Evolutionary conservation across 306 rosid genomes (phyloP), one percentile per base, ranked within the genome.

Genomic region (Bauhinia variegata): DNA sequence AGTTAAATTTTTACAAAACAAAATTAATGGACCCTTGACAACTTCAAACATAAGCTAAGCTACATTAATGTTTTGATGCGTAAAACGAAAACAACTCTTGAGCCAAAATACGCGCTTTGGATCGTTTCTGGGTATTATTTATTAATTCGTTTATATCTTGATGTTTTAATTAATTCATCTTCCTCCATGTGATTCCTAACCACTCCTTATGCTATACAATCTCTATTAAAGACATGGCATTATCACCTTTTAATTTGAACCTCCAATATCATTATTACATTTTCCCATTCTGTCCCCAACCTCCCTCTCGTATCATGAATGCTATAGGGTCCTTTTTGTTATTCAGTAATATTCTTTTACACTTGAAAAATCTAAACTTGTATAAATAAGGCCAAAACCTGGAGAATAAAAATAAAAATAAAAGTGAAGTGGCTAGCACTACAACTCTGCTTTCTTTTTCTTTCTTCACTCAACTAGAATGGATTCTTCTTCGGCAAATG

Each of bases 401-500:
- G 53, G 31, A 60, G 46, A 60, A 44, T 18, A 41, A 36, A 15
- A 72, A 49, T 36, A 23, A 23, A n/a, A n/a, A n/a, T n/a, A n/a
- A n/a, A n/a, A 23, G 28, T 1, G 5, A 53, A 80, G 65, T 19
- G 42, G 42, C 67, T 17, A 19, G 19, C 48, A 50, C 17, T 28
- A 17, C 42, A 31, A 55, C 47, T 15, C 53, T 52, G 28, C 32
- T 43, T 37, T 67, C 69, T 72, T 48, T 71, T 28, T 52, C 65
- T 55, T 53, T 72, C 8, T 39, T 64, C 55, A n/a, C 19, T n/a
- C 31, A 58, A 19, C 65, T 50, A 54, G 63, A 38, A 87, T 87
- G 95, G 88, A 76, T 54, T 70, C 90, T 54, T 70, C 90, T 57
- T 67, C 85, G 38, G 32, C 74, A 56, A 54, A 67, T 70, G 63